Percentiles rank a stretch among this genome's conserved stretches.
These are phyloP conservation scores for Pleurotus ostreatus DNA, from an alignment of 768 basidiomycete genomes.

Conservation along the genomic window DNA sequence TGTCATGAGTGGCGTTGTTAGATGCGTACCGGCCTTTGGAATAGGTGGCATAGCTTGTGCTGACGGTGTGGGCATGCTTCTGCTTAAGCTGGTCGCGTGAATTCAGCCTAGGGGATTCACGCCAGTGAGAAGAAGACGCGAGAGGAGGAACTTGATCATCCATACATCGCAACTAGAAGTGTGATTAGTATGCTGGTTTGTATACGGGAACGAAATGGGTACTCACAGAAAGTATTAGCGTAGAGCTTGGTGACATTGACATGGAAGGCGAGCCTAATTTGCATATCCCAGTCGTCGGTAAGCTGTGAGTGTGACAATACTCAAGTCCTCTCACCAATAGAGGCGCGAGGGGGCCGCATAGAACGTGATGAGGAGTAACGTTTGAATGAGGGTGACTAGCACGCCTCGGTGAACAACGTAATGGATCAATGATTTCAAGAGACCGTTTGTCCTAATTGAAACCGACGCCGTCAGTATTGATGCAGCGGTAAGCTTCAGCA, in stretches of 20 bases:
- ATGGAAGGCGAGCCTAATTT: slow-evolving; percentile 40
- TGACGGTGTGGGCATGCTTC: slow-evolving; percentile 9
- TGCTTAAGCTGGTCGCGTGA: slow-evolving; percentile 17
- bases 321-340: slow-evolving; percentile 28
- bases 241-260: slow-evolving; percentile 46
- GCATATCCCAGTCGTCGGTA: neutral
- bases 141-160: neutral
- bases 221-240: slow-evolving; percentile 47
- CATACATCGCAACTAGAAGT: slow-evolving; percentile 31
- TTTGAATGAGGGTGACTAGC: slow-evolving; percentile 41
- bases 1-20: slow-evolving; percentile 6
- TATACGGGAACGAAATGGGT: slow-evolving; percentile 13
- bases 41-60: neutral
- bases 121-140: neutral
- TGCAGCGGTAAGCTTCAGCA: neutral
- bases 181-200: neutral
- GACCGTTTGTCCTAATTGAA: slow-evolving; percentile 29
- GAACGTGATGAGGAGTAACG: slow-evolving; percentile 35
- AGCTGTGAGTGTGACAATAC: neutral
- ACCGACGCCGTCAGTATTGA: neutral
- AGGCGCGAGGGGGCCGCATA: slow-evolving; percentile 29
- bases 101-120: slow-evolving; percentile 17
- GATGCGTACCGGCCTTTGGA: neutral
- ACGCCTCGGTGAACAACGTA: slow-evolving; percentile 39
- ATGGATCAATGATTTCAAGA: slow-evolving; percentile 34